Evolutionary conservation across 441 rosid species (phyloP).

Genomic region (Mallotus japonicus): DNA sequence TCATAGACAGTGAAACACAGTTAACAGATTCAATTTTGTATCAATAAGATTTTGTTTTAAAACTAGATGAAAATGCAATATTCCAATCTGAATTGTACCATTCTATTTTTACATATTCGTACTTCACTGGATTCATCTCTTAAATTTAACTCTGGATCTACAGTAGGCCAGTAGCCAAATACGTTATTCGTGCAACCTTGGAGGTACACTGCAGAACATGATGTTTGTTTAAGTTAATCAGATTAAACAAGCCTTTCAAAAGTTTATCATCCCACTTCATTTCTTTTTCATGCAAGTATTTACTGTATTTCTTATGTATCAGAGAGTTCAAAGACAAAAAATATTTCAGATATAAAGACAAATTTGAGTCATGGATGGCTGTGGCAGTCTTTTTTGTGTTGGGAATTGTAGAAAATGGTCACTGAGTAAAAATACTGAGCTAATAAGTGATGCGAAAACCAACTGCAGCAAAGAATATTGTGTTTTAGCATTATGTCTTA

Average conservation of each 20-base stretch:
- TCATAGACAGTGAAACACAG: background rate
- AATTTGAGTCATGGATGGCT: background rate
- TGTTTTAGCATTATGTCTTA: background rate
- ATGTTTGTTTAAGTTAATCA: background rate
- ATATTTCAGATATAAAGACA: background rate
- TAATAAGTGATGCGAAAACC: background rate
- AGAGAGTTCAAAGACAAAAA: background rate
- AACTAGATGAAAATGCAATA: background rate
- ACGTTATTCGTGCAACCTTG: background rate
- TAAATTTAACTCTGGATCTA: background rate
- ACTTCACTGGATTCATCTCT: too few relatives aligned
- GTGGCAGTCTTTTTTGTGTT: background rate
- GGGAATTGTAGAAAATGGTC: background rate
- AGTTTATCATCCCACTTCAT: background rate
- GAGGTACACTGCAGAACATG: background rate
- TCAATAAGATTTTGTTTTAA: background rate
- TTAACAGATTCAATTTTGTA: background rate
- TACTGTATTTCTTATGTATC: background rate
- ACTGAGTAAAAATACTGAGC: background rate
- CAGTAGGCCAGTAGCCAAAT: background rate
- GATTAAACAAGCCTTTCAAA: background rate
- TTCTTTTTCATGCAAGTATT: background rate
- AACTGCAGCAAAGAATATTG: background rate
- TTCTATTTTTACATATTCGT: background rate
- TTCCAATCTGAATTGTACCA: background rate